Evolutionary conservation across 1,284 basidiomycete species (phyloP).

Genomic region (Sporisorium scitamineum): DNA sequence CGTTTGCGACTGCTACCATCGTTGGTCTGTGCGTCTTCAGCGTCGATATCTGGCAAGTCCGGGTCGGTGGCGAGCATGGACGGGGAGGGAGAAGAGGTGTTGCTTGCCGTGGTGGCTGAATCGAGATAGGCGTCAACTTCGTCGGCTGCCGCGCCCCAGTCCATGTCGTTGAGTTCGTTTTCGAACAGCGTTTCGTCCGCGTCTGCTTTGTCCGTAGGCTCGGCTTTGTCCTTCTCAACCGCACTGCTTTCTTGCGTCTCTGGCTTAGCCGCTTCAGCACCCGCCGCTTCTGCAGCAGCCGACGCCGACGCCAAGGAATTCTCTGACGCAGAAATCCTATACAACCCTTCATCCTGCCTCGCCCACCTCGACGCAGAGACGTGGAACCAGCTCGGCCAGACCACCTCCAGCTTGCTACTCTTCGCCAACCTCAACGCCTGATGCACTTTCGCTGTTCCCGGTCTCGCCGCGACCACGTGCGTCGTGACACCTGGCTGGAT

Average conservation of each 20-base stretch:
- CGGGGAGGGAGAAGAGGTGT: constrained; percentile 34
- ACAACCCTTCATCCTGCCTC: constrained; percentile 78
- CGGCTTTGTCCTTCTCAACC: not conserved
- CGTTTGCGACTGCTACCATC: constrained; percentile 6
- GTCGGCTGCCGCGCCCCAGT: constrained; percentile 82
- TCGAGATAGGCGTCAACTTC: constrained; percentile 85
- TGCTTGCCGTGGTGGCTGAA: constrained; percentile 53
- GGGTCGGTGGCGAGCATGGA: constrained; percentile 35
- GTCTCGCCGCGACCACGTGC: constrained; percentile 84
- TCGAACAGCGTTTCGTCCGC: constrained; percentile 32
- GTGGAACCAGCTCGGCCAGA: constrained; percentile 88
- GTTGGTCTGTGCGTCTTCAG: constrained; percentile 1
- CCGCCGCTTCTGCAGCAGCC: not conserved
- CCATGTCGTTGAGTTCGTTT: constrained; percentile 56
- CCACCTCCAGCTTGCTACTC: constrained; percentile 77
- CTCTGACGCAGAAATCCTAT: constrained; percentile 71
- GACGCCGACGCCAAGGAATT: constrained; percentile 13
- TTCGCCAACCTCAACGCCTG: constrained; percentile 72
- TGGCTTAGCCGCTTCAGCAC: not conserved
- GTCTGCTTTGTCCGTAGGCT: not conserved
- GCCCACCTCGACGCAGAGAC: constrained; percentile 85
- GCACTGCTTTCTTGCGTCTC: not conserved
- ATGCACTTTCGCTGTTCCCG: constrained; percentile 89
- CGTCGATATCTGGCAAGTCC: constrained; percentile 34
- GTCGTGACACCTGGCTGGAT: constrained; percentile 78